Base-by-base conservation (phyloP, 225 moss, liverwort and hornwort genomes). In the Neckera pumila region DNA sequence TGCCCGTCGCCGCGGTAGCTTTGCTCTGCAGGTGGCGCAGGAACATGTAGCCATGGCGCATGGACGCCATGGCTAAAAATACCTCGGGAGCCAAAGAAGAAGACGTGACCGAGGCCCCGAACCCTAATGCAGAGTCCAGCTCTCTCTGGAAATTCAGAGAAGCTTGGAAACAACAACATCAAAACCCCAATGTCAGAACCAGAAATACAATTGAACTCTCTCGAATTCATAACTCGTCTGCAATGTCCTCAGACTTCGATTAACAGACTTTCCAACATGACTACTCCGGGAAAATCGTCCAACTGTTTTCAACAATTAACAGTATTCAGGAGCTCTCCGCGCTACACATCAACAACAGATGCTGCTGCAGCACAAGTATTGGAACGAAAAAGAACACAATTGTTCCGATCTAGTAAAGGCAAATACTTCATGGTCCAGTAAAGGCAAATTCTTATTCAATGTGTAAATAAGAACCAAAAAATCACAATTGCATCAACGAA, bases 1-100 rank as follows among this genome's bases (percentile, higher is more conserved):
- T 73, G 71, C 70, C 87, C n/a, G 87, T 83, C 47, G 87, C 86
- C 79, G 86, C 88, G 42, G 88, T 53, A 45, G 91, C 90, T 84
- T 79, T 93, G 80, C 90, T 84, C 76, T 90, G 91, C 86, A 93
- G 80, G 84, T 90, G 90, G 62, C 91, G 91, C 89, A 93, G 79
- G 58, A 90, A 38, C 34, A 80, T 61, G 72, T 62, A 85, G 80
- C 89, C 89, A 89, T 80, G 89, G 71, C 89, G 85, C 71, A 53
- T 33, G 88, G 89, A 90, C 78, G 90, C 90, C 93, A 93, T 93
- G 74, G 87, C 84, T 42, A n/a, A 45, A 47, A 31, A n/a, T 21
- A 84, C 36, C 66, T 57, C 65, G 56, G 40, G 19, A 81, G 23
- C 51, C 61, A 71, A 81, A 73, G 58, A 72, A 34, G 23, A 79